Conservation (phyloP, 75 land plant genomes). For the Adiantum capillusveneris region DNA sequence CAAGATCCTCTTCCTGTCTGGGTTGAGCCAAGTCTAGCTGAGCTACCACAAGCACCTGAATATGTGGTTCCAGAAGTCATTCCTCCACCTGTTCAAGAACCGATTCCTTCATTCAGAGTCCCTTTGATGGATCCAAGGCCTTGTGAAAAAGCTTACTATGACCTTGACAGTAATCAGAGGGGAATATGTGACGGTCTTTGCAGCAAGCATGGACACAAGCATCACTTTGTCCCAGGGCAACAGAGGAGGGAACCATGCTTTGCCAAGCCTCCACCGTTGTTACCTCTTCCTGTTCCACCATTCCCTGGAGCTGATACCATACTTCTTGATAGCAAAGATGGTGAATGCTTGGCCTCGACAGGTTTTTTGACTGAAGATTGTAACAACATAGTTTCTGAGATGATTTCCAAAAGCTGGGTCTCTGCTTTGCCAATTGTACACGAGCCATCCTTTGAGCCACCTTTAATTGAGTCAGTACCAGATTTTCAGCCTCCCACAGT, state of each 20-base stretch:
- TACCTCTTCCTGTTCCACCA: conserved; percentile 10
- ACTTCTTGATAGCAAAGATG: background rate
- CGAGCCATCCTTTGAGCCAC: conserved; percentile 17
- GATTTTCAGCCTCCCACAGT: conserved; percentile 8
- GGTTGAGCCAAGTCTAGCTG: conserved; percentile 3
- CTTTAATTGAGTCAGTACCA: conserved; percentile 8
- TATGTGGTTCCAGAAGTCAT: background rate
- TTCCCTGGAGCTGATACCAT: background rate
- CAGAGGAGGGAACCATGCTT: conserved; percentile 10
- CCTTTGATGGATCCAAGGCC: conserved; percentile 16
- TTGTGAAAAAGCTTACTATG: conserved; percentile 24
- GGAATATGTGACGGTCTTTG: conserved; percentile 18
- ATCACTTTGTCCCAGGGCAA: conserved; percentile 3
- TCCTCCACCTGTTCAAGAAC: conserved; percentile 8
- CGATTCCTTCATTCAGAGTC: conserved; percentile 9
- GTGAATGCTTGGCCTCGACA: background rate
- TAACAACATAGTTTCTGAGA: background rate
- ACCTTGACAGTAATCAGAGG: background rate
- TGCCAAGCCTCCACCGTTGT: conserved; percentile 10
- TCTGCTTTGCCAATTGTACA: background rate
- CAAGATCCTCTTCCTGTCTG: conserved; percentile 10
- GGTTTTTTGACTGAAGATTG: background rate
- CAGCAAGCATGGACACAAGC: conserved; percentile 9
- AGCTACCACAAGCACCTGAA: conserved; percentile 6
- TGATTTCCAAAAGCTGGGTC: background rate